phyloP scores from a whole-genome alignment of 768 basidiomycete genomes.

The Amanita subjunquillea region DNA sequence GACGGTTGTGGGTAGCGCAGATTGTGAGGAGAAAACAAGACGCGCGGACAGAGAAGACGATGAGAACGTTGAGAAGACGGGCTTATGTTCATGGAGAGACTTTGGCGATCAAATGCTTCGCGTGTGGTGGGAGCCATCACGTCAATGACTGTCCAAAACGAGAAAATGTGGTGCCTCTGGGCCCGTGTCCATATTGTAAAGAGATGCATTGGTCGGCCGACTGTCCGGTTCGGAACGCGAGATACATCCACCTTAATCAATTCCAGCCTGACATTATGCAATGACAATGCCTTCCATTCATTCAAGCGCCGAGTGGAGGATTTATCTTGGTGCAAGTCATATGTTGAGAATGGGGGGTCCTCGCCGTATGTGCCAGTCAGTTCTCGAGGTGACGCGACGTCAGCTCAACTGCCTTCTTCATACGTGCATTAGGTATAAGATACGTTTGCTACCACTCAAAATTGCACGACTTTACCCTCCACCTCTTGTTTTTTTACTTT shows the following conservation, averaged over 20 bases:
- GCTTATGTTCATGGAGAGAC: background rate
- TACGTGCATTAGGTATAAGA: too few relatives aligned
- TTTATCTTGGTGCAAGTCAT: too few relatives aligned
- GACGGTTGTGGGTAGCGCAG: background rate
- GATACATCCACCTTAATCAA: background rate
- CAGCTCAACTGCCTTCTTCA: too few relatives aligned
- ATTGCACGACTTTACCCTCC: constrained; percentile 17
- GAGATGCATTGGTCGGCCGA: constrained; percentile 2
- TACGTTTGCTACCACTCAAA: background rate
- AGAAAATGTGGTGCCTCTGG: background rate
- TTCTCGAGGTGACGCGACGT: too few relatives aligned
- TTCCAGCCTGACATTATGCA: background rate
- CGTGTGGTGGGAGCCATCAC: constrained; percentile 1
- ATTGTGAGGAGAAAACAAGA: background rate
- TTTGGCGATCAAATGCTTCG: background rate
- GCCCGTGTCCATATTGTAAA: background rate
- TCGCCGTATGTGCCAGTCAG: too few relatives aligned
- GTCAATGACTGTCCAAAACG: background rate
- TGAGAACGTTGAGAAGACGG: background rate
- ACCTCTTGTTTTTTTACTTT: constrained; percentile 29
- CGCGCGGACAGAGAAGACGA: background rate
- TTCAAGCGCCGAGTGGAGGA: too few relatives aligned
- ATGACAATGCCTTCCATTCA: background rate
- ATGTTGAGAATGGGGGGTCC: too few relatives aligned
- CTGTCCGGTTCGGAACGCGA: background rate